phyloP scores from a whole-genome alignment of 148 eudicot genomes.

The Euryodendron excelsum region DNA sequence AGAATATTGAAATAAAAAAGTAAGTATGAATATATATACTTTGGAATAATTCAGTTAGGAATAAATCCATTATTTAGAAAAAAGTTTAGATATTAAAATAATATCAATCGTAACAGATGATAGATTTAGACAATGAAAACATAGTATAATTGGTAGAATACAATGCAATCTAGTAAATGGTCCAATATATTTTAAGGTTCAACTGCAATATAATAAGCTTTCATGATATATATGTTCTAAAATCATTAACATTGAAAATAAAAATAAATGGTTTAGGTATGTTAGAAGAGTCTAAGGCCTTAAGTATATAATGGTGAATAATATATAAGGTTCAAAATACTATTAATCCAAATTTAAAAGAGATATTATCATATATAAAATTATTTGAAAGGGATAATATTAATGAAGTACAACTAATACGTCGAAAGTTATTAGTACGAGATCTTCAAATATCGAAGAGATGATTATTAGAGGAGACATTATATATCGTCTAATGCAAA shows the following conservation, averaged over 20 bases:
- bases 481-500: neutral
- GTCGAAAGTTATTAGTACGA: neutral
- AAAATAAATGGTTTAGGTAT: neutral
- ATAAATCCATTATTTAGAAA: neutral
- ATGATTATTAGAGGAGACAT: too few relatives aligned
- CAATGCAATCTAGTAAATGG: neutral
- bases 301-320: too few relatives aligned
- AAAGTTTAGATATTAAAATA: neutral
- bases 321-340: too few relatives aligned
- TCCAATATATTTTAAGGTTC: neutral
- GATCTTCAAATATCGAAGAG: neutral
- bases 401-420: too few relatives aligned
- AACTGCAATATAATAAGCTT: too few relatives aligned
- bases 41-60: neutral
- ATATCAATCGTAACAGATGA: neutral
- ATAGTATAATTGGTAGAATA: neutral
- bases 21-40: too few relatives aligned
- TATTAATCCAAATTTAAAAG: too few relatives aligned
- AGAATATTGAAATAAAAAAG: neutral
- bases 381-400: neutral
- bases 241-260: neutral
- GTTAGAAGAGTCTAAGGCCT: too few relatives aligned
- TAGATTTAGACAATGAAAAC: too few relatives aligned
- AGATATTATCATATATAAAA: too few relatives aligned
- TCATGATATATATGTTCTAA: too few relatives aligned